Evolutionary conservation across 192 early-diverging fungal species (phyloP).

Genomic region (Coemansia sp.): DNA sequence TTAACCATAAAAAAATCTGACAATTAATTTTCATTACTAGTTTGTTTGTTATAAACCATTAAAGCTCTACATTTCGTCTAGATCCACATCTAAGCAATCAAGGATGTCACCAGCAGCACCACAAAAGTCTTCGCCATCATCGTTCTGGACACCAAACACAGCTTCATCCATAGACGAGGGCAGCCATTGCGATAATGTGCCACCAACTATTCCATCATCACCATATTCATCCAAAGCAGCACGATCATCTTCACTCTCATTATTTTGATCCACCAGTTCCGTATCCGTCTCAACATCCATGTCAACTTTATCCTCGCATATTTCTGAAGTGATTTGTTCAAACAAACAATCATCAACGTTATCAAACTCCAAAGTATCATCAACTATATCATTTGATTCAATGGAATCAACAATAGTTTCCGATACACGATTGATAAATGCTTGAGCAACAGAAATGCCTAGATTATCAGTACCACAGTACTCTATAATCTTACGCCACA

Average conservation of each 20-base stretch:
- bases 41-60: too few relatives aligned
- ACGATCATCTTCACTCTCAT: neutral
- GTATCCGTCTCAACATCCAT: too few relatives aligned
- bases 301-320: too few relatives aligned
- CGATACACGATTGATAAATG: slow-evolving; percentile 26
- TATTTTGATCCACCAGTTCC: neutral
- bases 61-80: slow-evolving; percentile 39
- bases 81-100: slow-evolving; percentile 44
- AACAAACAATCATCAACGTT: neutral
- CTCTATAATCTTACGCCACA: slow-evolving; percentile 44
- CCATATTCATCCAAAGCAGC: slow-evolving; percentile 4
- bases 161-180: slow-evolving; percentile 4
- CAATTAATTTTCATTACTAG: too few relatives aligned
- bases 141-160: neutral
- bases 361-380: neutral
- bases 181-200: slow-evolving; percentile 38
- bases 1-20: too few relatives aligned
- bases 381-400: too few relatives aligned
- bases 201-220: slow-evolving; percentile 38
- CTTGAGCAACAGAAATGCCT: slow-evolving; percentile 24
- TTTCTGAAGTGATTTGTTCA: too few relatives aligned
- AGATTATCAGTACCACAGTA: slow-evolving; percentile 14
- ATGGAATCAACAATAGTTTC: slow-evolving; percentile 6
- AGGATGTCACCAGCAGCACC: slow-evolving; percentile 23
- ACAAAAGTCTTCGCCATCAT: neutral